Evolutionary conservation across 2,329 filamentous ascomycete genomes (phyloP).

Genomic region (Fusarium ramigenum): DNA sequence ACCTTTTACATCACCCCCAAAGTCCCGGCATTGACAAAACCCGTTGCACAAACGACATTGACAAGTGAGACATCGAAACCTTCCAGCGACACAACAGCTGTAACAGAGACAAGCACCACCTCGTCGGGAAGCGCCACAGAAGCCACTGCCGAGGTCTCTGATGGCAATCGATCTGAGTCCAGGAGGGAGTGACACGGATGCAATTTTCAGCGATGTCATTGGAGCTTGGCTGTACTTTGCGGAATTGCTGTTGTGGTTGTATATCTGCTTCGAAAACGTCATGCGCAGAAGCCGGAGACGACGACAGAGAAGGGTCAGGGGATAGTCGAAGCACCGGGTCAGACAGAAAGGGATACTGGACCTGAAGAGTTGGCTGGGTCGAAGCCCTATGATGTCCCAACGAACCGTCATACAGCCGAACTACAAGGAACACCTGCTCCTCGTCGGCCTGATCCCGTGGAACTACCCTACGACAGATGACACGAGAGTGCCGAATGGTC

Average conservation of each 20-base stretch:
- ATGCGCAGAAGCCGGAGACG: background rate
- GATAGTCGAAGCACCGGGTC: fast-evolving
- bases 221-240: conserved; percentile 47
- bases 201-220: conserved; percentile 49
- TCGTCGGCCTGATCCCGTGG: background rate
- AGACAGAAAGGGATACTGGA: background rate
- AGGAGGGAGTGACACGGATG: conserved; percentile 42
- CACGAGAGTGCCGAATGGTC: background rate
- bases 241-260: background rate
- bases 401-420: background rate
- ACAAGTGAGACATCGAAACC: background rate
- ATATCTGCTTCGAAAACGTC: background rate
- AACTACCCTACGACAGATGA: background rate
- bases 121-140: conserved; percentile 2
- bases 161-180: background rate
- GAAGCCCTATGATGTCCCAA: background rate
- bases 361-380: background rate
- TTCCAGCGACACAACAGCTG: background rate
- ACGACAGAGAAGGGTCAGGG: background rate
- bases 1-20: conserved; percentile 36
- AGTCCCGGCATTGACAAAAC: background rate
- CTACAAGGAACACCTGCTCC: background rate
- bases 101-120: background rate
- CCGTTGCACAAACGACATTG: conserved; percentile 4
- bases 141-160: background rate